Evolutionary conservation across 768 basidiomycete genomes (phyloP).

Genomic region (Amanita subjunquillea): DNA sequence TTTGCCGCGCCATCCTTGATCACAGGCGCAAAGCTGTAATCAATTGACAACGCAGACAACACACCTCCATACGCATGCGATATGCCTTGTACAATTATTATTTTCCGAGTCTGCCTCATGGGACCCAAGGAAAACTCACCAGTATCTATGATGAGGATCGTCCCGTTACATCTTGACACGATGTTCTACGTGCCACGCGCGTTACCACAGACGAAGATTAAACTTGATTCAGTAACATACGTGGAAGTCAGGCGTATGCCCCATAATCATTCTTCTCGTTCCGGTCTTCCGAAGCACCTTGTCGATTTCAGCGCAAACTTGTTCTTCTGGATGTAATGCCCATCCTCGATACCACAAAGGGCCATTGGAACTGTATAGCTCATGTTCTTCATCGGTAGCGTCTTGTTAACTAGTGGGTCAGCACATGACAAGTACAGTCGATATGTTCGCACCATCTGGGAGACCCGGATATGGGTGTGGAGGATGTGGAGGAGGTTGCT

Average conservation of each 20-base stretch:
- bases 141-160: constrained; percentile 93
- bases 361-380: constrained; percentile 68
- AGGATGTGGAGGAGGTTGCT: constrained; percentile 71
- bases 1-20: constrained; percentile 22
- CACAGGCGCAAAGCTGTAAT: constrained; percentile 70
- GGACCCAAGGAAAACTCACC: constrained; percentile 27
- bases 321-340: constrained; percentile 65
- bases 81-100: constrained; percentile 43
- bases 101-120: background rate
- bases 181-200: constrained; percentile 42
- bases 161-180: constrained; percentile 80
- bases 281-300: constrained; percentile 64
- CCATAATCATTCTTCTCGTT: constrained; percentile 87
- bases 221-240: constrained; percentile 19
- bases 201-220: background rate
- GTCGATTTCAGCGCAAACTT: constrained; percentile 63
- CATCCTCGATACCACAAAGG: constrained; percentile 95
- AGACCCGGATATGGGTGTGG: constrained; percentile 26
- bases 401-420: constrained; percentile 23
- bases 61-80: constrained; percentile 94
- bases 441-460: constrained; percentile 32
- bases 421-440: background rate
- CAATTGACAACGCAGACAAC: constrained; percentile 79
- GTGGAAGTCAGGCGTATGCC: constrained; percentile 88
- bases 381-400: constrained; percentile 55